Evolutionary conservation across 306 rosid genomes (phyloP).

Genomic region (Castanea crenata): DNA sequence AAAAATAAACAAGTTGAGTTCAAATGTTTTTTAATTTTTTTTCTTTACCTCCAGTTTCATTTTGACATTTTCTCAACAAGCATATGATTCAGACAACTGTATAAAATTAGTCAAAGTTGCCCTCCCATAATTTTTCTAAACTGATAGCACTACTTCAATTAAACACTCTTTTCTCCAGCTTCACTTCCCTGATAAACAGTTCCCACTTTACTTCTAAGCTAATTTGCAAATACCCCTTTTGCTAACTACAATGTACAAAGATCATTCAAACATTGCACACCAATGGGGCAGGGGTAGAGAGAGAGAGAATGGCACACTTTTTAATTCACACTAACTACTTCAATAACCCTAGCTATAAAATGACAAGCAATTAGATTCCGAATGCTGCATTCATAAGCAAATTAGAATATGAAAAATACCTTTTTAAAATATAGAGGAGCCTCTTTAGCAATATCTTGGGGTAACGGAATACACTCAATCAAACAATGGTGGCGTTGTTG

Average conservation of each 20-base stretch:
- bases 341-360: background rate
- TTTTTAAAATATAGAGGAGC: slow-evolving; percentile 88
- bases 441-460: slow-evolving; percentile 69
- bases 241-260: background rate
- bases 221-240: background rate
- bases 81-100: background rate
- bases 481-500: slow-evolving; percentile 79
- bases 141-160: background rate
- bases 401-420: slow-evolving; percentile 40
- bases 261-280: background rate
- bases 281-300: background rate
- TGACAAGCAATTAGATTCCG: background rate
- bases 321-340: background rate
- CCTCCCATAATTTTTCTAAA: background rate
- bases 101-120: background rate
- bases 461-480: slow-evolving; percentile 86
- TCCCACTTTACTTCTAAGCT: background rate
- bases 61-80: background rate
- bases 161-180: background rate
- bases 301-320: background rate
- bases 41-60: background rate
- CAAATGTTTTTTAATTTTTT: background rate
- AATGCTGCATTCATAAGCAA: background rate
- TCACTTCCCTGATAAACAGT: background rate
- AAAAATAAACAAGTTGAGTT: background rate